Evolutionary conservation across 768 basidiomycete species (phyloP).

Genomic region (Pleurotus citrinopileatus): DNA sequence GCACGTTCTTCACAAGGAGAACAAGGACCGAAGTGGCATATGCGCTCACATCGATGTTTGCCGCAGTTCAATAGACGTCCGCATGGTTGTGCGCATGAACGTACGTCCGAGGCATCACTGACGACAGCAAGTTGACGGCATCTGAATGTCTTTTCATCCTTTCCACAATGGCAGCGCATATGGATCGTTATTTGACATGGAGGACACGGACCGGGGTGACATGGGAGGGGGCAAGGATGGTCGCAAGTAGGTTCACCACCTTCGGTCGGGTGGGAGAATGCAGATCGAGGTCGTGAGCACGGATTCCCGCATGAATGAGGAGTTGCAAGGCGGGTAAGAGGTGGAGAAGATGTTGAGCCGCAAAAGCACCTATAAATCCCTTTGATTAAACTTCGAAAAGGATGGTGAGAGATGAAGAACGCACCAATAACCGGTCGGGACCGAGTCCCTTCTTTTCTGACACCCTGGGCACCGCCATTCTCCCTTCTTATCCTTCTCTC

Average conservation of each 20-base stretch:
- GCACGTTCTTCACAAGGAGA: conserved; percentile 56
- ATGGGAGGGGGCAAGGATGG: conserved; percentile 81
- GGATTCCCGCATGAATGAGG: conserved; percentile 76
- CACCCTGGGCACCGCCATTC: conserved; percentile 97
- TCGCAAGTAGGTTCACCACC: conserved; percentile 47
- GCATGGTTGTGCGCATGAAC: conserved; percentile 45
- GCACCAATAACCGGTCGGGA: conserved; percentile 67
- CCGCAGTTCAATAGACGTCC: conserved; percentile 57
- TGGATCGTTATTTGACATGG: conserved; percentile 83
- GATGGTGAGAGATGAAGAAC: conserved; percentile 15
- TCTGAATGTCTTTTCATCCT: conserved; percentile 37
- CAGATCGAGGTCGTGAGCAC: conserved; percentile 54
- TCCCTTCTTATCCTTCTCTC: conserved; percentile 57
- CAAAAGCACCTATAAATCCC: conserved; percentile 83
- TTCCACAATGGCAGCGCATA: conserved; percentile 77
- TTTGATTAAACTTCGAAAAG: neutral
- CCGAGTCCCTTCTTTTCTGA: conserved; percentile 68
- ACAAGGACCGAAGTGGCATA: conserved; percentile 82
- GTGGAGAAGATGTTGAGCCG: conserved; percentile 67
- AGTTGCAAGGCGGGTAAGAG: conserved; percentile 63
- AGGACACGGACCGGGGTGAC: conserved; percentile 97
- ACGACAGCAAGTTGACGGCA: conserved; percentile 54
- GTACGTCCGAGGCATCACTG: conserved; percentile 21
- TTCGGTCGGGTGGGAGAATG: neutral
- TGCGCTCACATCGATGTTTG: conserved; percentile 63